These are phyloP conservation scores for Phytophthora cryptogea DNA, from an alignment of 352 stramenopile genomes.

Conservation along the genomic window DNA sequence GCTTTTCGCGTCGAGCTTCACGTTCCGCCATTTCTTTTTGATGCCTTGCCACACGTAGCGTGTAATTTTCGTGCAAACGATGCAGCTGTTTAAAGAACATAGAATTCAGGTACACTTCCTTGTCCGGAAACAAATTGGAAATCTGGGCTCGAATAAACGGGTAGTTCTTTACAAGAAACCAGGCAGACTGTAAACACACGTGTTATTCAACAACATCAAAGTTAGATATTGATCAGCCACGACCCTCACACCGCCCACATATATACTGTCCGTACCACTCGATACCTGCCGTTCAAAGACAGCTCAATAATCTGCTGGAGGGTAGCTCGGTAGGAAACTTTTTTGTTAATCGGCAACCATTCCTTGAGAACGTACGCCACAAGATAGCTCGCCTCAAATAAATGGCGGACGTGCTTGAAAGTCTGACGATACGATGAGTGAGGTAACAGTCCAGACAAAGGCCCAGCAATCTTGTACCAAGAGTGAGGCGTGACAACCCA, in stretches of 20 bases:
- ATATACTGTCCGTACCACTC: slow-evolving; percentile 49
- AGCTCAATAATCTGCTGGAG: slow-evolving; percentile 84
- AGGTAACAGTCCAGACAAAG: slow-evolving; percentile 73
- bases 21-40: slow-evolving; percentile 62
- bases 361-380: slow-evolving; percentile 87
- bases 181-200: slow-evolving; percentile 54
- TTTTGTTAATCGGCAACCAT: slow-evolving; percentile 87
- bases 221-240: slow-evolving; percentile 32
- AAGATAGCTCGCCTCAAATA: slow-evolving; percentile 86
- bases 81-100: slow-evolving; percentile 89
- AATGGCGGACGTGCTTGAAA: slow-evolving; percentile 74
- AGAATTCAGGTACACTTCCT: slow-evolving; percentile 76
- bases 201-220: slow-evolving; percentile 12
- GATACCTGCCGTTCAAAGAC: slow-evolving; percentile 73
- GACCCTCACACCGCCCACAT: slow-evolving; percentile 11
- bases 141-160: slow-evolving; percentile 84
- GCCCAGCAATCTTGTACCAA: slow-evolving; percentile 88
- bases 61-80: slow-evolving; percentile 69
- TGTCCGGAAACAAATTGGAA: slow-evolving; percentile 73
- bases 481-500: slow-evolving; percentile 84
- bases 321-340: slow-evolving; percentile 82
- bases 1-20: slow-evolving; percentile 61
- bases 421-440: slow-evolving; percentile 71
- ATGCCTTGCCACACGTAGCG: slow-evolving; percentile 55
- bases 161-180: slow-evolving; percentile 87